Conservation (phyloP, 768 basidiomycete genomes). For the Pseudohyphozyma bogoriensis region DNA sequence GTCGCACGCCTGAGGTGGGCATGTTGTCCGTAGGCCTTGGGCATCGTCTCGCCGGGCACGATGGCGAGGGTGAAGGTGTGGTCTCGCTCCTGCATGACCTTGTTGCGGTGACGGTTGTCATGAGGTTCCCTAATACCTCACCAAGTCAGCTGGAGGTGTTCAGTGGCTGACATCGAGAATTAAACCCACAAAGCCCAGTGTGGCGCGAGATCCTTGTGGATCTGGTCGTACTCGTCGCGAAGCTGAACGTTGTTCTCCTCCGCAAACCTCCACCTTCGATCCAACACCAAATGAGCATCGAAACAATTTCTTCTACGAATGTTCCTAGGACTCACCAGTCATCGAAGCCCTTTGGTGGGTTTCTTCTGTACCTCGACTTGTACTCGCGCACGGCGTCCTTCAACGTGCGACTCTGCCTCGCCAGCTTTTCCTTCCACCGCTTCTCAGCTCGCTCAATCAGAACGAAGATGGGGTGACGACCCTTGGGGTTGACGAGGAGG, state of each 20-base stretch:
- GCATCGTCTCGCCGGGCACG: conserved; percentile 10
- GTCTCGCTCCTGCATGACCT: conserved; percentile 32
- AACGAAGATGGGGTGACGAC: conserved; percentile 45
- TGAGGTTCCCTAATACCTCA: conserved; percentile 18
- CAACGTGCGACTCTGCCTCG: conserved; percentile 67
- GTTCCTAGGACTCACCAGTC: conserved; percentile 62
- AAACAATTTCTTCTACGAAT: background rate
- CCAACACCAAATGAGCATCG: background rate
- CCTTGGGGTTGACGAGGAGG: conserved; percentile 27
- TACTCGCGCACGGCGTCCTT: conserved; percentile 73
- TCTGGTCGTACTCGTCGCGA: conserved; percentile 51
- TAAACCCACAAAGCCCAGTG: conserved; percentile 63
- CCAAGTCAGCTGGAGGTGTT: background rate
- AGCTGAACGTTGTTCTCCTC: conserved; percentile 44
- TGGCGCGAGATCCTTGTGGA: conserved; percentile 61
- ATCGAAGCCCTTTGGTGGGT: conserved; percentile 84
- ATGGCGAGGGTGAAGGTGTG: conserved; percentile 33
- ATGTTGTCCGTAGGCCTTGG: conserved; percentile 26
- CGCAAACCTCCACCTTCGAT: conserved; percentile 45
- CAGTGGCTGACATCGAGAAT: background rate
- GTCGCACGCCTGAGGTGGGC: conserved; percentile 30
- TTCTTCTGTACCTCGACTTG: conserved; percentile 57
- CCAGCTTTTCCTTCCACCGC: conserved; percentile 54
- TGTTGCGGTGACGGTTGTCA: conserved; percentile 28
- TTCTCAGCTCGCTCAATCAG: conserved; percentile 43